These are phyloP conservation scores for Penium margaritaceum DNA, from an alignment of 139 green algal species.

Conservation along the genomic window DNA sequence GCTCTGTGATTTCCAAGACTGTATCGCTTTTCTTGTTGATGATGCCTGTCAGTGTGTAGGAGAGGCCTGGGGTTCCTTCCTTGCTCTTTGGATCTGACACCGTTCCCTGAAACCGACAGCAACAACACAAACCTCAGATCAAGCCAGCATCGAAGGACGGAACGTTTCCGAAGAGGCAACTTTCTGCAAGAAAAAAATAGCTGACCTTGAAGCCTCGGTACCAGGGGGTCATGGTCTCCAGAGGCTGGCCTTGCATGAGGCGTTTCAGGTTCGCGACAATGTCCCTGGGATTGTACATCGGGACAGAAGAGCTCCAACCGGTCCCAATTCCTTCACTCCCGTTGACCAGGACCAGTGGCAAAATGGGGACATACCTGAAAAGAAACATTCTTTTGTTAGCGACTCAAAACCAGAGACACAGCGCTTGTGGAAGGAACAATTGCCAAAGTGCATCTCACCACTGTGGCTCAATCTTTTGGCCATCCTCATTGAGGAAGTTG, in stretches of 20 bases:
- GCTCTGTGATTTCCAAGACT: conserved; percentile 83
- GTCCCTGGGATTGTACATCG: conserved; percentile 91
- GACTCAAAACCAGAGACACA: no score
- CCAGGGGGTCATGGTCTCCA: conserved; percentile 79
- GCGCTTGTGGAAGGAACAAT: no score
- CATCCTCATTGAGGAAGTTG: conserved; percentile 89
- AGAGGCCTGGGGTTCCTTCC: conserved; percentile 27
- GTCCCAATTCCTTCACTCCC: conserved; percentile 96
- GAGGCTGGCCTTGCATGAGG: conserved; percentile 68
- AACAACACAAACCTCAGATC: no score
- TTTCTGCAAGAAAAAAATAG: no score
- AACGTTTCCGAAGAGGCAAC: no score
- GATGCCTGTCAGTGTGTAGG: conserved; percentile 66
- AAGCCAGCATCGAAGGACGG: no score
- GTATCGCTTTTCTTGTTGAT: conserved; percentile 60
- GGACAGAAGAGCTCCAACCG: conserved; percentile 90
- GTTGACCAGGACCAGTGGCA: conserved; percentile 77
- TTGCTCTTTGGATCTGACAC: conserved; percentile 11
- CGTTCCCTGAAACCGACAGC: conserved; percentile 6
- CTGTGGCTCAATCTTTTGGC: conserved; percentile 86
- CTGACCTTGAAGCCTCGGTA: conserved; percentile 61
- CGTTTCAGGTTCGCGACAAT: conserved; percentile 79
- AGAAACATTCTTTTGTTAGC: no score
- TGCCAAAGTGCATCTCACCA: conserved; percentile 59
- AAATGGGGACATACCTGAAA: conserved; percentile 44